Conservation (phyloP, 2,329 filamentous ascomycete genomes). For the Penicillium sp. region DNA sequence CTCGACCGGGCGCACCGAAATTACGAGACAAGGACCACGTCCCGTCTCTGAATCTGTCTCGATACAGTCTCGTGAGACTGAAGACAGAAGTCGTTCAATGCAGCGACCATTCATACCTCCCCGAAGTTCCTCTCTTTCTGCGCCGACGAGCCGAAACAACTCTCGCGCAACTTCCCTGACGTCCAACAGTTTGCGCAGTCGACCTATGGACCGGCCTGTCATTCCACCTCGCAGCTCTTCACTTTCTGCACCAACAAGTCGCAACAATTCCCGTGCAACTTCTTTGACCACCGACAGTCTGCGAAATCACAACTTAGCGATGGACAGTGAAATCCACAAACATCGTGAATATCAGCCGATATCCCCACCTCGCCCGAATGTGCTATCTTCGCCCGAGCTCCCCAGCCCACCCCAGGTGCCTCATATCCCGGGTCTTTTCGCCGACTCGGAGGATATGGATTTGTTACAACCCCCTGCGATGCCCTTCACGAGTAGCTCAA, state of each 20-base stretch:
- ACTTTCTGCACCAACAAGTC: constrained; percentile 50
- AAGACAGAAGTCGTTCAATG: constrained; percentile 30
- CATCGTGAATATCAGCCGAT: constrained; percentile 19
- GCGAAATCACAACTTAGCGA: constrained; percentile 34
- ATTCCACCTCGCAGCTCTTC: constrained; percentile 47
- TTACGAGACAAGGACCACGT: constrained; percentile 35
- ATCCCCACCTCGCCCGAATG: constrained; percentile 23
- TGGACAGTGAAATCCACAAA: constrained; percentile 29
- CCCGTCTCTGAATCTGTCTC: constrained; percentile 44
- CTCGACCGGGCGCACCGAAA: constrained; percentile 36
- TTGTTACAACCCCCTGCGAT: constrained; percentile 50
- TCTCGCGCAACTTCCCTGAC: constrained; percentile 49
- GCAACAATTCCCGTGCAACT: constrained; percentile 45
- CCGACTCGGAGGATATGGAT: constrained; percentile 40
- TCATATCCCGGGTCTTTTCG: constrained; percentile 40
- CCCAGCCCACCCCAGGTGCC: constrained; percentile 27
- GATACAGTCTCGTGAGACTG: constrained; percentile 24
- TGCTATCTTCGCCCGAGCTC: constrained; percentile 16
- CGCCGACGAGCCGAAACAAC: constrained; percentile 47
- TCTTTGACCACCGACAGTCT: constrained; percentile 49
- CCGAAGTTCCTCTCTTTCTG: constrained; percentile 49
- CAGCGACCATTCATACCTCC: constrained; percentile 39
- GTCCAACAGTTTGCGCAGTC: constrained; percentile 42
- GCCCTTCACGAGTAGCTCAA: constrained; percentile 51
- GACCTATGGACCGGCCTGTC: constrained; percentile 29